A percentile compares a stretch with the other conserved stretches of the same genome.
phyloP scores from a whole-genome alignment of 2,329 filamentous ascomycete genomes.

The Epichloe sibirici region DNA sequence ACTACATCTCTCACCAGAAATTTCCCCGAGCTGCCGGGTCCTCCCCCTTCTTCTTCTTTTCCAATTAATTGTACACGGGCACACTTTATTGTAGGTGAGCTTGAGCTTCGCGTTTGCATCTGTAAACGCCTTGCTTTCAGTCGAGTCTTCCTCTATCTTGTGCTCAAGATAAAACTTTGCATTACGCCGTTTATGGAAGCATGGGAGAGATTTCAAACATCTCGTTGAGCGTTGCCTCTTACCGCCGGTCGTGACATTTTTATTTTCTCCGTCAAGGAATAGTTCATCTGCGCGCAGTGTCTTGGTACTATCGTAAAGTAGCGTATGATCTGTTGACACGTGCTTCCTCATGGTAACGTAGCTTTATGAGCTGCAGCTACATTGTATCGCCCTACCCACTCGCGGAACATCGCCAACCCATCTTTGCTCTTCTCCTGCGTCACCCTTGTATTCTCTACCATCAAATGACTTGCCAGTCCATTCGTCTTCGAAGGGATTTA shows the following conservation, averaged over 20 bases:
- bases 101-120: conserved; percentile 34
- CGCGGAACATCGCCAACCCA: conserved; percentile 80
- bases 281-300: no score
- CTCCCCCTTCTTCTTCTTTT: conserved; percentile 23
- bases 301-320: background rate
- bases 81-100: conserved; percentile 63
- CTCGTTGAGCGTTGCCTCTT: conserved; percentile 55
- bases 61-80: conserved; percentile 51
- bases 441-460: conserved; percentile 38
- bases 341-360: background rate
- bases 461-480: conserved; percentile 47
- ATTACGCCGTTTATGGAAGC: conserved; percentile 60
- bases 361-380: conserved; percentile 78
- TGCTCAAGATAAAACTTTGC: conserved; percentile 43
- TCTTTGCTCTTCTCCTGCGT: conserved; percentile 63
- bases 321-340: background rate
- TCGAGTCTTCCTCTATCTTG: conserved; percentile 64
- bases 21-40: conserved; percentile 10
- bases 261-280: no score
- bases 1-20: conserved; percentile 9
- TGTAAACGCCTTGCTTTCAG: conserved; percentile 27
- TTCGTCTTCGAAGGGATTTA: conserved; percentile 71
- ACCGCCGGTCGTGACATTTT: conserved; percentile 58
- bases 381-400: conserved; percentile 71
- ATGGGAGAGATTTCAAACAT: conserved; percentile 41